Percentiles rank a stretch among this genome's conserved stretches.
These are phyloP conservation scores for Neurospora sp. DNA, from an alignment of 495 filamentous ascomycete genomes.

Conservation along the genomic window DNA sequence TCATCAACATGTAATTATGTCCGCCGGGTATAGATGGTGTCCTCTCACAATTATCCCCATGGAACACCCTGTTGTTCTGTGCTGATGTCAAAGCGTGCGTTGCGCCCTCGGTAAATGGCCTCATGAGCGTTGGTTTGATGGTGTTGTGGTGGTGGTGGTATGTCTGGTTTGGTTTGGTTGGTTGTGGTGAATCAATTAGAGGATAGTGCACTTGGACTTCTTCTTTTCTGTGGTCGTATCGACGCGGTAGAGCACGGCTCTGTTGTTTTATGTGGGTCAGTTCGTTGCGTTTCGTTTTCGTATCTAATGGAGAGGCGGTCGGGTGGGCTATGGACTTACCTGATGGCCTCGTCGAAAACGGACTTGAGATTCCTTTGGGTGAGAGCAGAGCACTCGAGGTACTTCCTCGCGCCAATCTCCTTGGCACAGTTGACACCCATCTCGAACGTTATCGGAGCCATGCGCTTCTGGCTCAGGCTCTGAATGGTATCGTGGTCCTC, in stretches of 20 bases:
- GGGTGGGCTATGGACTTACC: conserved; percentile 41
- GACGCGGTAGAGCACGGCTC: conserved; percentile 75
- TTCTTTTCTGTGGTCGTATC: conserved; percentile 53
- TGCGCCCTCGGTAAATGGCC: neutral
- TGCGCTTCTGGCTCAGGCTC: conserved; percentile 69
- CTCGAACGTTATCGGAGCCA: conserved; percentile 87
- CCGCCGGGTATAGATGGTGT: conserved; percentile 18
- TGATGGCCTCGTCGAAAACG: conserved; percentile 95
- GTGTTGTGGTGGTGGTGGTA: neutral
- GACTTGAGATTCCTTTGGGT: conserved; percentile 95
- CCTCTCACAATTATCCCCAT: neutral
- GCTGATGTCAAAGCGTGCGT: neutral
- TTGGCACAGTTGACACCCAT: conserved; percentile 75
- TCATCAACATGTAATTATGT: conserved; percentile 3
- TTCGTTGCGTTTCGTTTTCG: conserved; percentile 7
- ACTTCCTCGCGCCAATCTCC: conserved; percentile 89
- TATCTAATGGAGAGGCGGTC: neutral
- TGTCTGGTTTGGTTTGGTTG: neutral
- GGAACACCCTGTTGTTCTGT: neutral
- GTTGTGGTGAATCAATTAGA: conserved; percentile 35
- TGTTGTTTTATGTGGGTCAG: conserved; percentile 18
- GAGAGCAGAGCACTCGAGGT: conserved; percentile 95
- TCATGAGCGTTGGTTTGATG: neutral
- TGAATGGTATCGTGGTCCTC: conserved; percentile 78
- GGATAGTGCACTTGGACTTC: conserved; percentile 62